Base-by-base conservation (phyloP, 495 filamentous ascomycete genomes). In the Talaromyces stipitatus region DNA sequence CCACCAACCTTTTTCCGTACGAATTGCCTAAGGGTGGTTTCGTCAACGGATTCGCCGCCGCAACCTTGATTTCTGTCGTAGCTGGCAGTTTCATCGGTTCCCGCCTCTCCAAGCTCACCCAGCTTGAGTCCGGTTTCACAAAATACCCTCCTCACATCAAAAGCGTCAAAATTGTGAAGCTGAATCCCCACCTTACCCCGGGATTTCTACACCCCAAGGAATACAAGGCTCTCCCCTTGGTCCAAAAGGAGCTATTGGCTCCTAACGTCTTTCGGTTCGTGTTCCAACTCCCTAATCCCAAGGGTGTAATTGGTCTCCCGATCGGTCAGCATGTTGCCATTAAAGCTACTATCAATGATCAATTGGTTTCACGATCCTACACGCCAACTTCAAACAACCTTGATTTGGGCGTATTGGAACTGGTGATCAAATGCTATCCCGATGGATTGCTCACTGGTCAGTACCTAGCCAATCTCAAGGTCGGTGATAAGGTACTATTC, bases 251-350 rank as follows among this genome's bases (percentile, higher is more conserved):
- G 3, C 52, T 59, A 3, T 61, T 83, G 9, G 68, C 77, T 2
- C 60, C 73, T 4, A 75, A 74, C 55, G 78, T 79, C 20, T 80
- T 73, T 63, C 68, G 65, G 16, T 69, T 81, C 38, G 63, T 74
- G 45, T 82, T 83, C 53, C 67, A 69, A 28, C 71, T 83, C 2
- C 80, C 80, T 7, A 62, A 60, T 6, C 18, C 62, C 9, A 57
- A 64, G 5, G 63, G 65, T 14, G 67, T 77, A 0, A 68, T 83
- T 2, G 78, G 80, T 26, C 70, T 82, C 1, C 80, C 79, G 1
- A 78, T 73, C 18, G 78, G 78, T 3, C 78, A 82, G 59, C 78
- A 82, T 58, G 70, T 82, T 23, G 74, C 74, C n/a, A 78, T 82
- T 58, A 67, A 66, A 30, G 72, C 76, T 3, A 61, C 53, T 6